Percentiles rank a stretch among this genome's conserved stretches.
Conservation (phyloP, 257 asterid species). For the Coffea canephora region DNA sequence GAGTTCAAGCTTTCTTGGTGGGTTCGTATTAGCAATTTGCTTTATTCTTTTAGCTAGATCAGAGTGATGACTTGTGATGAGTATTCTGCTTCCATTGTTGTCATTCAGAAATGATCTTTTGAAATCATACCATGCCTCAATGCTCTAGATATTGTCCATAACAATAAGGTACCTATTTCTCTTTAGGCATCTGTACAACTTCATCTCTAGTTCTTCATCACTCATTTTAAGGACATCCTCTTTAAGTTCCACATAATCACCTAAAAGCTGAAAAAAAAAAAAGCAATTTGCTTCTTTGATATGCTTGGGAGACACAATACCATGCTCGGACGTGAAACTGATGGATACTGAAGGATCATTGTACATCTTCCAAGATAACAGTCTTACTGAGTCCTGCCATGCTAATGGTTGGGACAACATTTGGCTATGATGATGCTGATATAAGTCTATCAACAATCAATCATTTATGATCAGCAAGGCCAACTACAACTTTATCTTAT, state of each 20-base stretch:
- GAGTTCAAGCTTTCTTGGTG: too few relatives aligned
- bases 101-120: conserved; percentile 12
- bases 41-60: neutral
- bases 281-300: neutral
- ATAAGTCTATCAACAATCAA: neutral
- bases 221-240: neutral
- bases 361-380: conserved; percentile 9
- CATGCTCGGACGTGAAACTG: conserved; percentile 18
- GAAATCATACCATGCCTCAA: neutral
- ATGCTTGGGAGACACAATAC: conserved; percentile 1
- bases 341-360: neutral
- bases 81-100: conserved; percentile 18
- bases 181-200: conserved; percentile 1
- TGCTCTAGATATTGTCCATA: conserved; percentile 19
- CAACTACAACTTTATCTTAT: neutral
- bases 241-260: neutral
- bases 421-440: neutral
- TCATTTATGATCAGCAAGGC: neutral
- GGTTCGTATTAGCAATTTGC: too few relatives aligned
- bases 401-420: conserved; percentile 6
- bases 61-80: conserved; percentile 12
- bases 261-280: neutral
- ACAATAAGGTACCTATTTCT: conserved; percentile 15
- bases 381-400: conserved; percentile 27
- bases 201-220: neutral